phyloP scores from a whole-genome alignment of 2,329 filamentous ascomycete genomes.

The Apiospora pterosperma region DNA sequence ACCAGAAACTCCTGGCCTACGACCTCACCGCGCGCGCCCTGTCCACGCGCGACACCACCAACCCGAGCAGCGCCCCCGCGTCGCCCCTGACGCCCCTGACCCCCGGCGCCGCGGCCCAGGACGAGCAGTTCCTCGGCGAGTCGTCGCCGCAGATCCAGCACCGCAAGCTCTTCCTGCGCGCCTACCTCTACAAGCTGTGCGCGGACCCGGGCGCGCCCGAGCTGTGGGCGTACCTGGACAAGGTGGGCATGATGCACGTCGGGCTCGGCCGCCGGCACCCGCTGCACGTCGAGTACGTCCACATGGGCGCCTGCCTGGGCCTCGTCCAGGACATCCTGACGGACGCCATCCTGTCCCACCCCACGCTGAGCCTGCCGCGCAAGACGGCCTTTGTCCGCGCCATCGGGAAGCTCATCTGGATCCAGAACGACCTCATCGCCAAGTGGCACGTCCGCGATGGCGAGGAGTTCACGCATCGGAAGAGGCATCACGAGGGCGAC shows the following conservation, averaged over 20 bases:
- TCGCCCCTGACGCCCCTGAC: neutral
- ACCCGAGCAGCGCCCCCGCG: slow-evolving; percentile 55
- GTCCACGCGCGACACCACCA: slow-evolving; percentile 58
- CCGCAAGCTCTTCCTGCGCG: slow-evolving; percentile 74
- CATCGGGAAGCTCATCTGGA: slow-evolving; percentile 79
- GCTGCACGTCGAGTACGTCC: slow-evolving; percentile 76
- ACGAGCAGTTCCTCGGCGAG: slow-evolving; percentile 59
- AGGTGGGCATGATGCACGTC: slow-evolving; percentile 84
- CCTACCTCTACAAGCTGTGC: slow-evolving; percentile 72
- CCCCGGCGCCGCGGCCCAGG: neutral
- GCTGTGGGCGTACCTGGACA: slow-evolving; percentile 82
- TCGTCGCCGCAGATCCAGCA: slow-evolving; percentile 72
- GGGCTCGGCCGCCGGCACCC: slow-evolving; percentile 69
- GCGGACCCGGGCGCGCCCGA: slow-evolving; percentile 71
- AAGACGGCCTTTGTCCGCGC: slow-evolving; percentile 75
- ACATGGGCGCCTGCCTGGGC: slow-evolving; percentile 68
- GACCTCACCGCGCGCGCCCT: slow-evolving; percentile 81
- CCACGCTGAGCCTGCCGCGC: slow-evolving; percentile 59
- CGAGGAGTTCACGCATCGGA: slow-evolving; percentile 57
- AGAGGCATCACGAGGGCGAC: slow-evolving; percentile 53
- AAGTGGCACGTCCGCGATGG: slow-evolving; percentile 70
- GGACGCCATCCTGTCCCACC: slow-evolving; percentile 72
- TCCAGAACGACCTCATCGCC: slow-evolving; percentile 84
- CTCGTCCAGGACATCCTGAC: slow-evolving; percentile 77
- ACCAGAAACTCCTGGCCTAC: slow-evolving; percentile 75